Evolutionary conservation across 495 filamentous ascomycete genomes (phyloP), one percentile per base, ranked within the genome.

Genomic region (Amphirosellinia nigrospora): DNA sequence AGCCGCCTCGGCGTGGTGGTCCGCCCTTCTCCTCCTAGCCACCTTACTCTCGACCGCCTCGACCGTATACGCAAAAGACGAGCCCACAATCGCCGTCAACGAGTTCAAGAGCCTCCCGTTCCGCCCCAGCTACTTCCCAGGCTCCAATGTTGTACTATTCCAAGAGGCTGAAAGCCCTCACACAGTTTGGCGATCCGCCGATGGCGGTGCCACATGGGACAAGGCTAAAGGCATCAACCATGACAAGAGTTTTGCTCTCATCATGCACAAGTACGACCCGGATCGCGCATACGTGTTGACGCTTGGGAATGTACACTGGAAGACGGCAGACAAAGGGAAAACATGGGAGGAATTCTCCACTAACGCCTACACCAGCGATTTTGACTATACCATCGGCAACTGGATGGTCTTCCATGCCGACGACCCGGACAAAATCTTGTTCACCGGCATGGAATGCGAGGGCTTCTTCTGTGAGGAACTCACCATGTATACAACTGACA

Each of bases 41-140:
- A 50, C 72, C 46, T 53, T 77, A 39, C 53, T 78, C 50, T 82
- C 78, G 79, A 72, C 78, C 53, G 75, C 77, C 50, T 77, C 82
- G 66, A 74, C 79, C 71, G 76, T 73, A 41, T 59, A 74, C 58
- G 86, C 83, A 30, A 85, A 86, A 71, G 79, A 85, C 66, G 84
- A 86, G 62, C 86, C 86, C n/a, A 79, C 69, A 34, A 79, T 87
- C 69, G 72, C 78, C 60, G 70, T 72, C 56, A 90, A 79, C 34
- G 77, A 84, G 30, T 90, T 97, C 79, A 83, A 91, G 52, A 79
- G 86, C 68, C 71, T 81, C 69, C 93, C 92, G 1, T 64, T 62
- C 55, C 86, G 88, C 75, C 83, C 97, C 59, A 78, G 91, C 82
- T 99, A 96, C 80, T 98, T 99, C 74, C 87, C 93, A 68, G 92